phyloP scores from a whole-genome alignment of 306 rosid genomes.

The Castanospermum australe region DNA sequence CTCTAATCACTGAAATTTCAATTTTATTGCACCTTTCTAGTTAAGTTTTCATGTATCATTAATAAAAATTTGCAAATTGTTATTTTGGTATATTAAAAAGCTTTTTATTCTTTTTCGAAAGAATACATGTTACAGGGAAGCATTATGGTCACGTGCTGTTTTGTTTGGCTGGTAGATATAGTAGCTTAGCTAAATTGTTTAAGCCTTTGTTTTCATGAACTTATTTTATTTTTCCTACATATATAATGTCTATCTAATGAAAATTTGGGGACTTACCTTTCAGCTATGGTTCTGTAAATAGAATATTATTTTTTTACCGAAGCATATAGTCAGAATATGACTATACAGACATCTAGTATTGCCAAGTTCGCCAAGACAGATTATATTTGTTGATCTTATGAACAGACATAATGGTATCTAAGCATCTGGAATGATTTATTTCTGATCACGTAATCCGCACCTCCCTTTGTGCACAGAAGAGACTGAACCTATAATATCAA shows the following conservation, averaged over 20 bases:
- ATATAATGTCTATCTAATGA: conserved; percentile 5
- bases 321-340: background rate
- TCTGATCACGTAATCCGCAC: background rate
- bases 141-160: conserved; percentile 1
- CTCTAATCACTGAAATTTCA: background rate
- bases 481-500: background rate
- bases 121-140: background rate
- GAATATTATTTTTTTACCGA: background rate
- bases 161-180: background rate
- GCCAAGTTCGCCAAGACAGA: background rate
- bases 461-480: background rate
- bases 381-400: background rate
- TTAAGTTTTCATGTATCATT: background rate
- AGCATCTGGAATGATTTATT: conserved; percentile 9
- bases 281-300: background rate
- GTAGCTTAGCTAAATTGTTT: background rate
- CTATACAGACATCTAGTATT: conserved; percentile 5
- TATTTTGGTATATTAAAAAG: background rate
- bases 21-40: background rate
- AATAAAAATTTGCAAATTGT: background rate
- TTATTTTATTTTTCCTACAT: background rate
- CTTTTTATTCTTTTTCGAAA: background rate
- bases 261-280: conserved; percentile 6
- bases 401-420: background rate
- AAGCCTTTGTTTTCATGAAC: background rate